Percentiles rank a stretch among this genome's conserved stretches.
Conservation (phyloP, 495 filamentous ascomycete genomes). For the Aspergillus conjunctus region DNA sequence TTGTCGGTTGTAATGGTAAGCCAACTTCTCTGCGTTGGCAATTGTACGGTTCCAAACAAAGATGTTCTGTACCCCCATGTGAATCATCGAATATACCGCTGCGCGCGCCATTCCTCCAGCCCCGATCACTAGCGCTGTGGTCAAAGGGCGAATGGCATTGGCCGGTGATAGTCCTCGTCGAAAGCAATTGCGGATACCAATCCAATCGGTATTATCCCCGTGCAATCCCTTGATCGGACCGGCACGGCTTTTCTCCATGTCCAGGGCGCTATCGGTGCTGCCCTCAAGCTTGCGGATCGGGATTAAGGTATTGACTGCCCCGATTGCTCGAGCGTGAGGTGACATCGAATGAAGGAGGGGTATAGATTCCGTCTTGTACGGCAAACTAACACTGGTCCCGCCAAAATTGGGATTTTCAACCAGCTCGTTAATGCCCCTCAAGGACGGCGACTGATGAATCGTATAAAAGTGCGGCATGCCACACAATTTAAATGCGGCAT, state of each 20-base stretch:
- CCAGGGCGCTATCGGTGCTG: constrained; percentile 49
- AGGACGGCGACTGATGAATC: constrained; percentile 63
- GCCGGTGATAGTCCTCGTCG: constrained; percentile 73
- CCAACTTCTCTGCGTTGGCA: constrained; percentile 62
- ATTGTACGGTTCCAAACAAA: constrained; percentile 71
- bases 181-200: constrained; percentile 70
- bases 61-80: constrained; percentile 72
- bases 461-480: constrained; percentile 75
- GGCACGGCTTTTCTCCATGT: constrained; percentile 60
- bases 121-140: constrained; percentile 71
- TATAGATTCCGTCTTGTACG: constrained; percentile 76
- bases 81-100: constrained; percentile 77
- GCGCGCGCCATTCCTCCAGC: constrained; percentile 81
- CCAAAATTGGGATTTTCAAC: constrained; percentile 68
- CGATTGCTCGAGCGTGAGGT: constrained; percentile 73
- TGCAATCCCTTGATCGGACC: constrained; percentile 67
- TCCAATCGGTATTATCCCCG: constrained; percentile 85
- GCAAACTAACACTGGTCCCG: constrained; percentile 70
- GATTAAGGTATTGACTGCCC: constrained; percentile 75
- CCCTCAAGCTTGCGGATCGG: constrained; percentile 63
- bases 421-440: constrained; percentile 66
- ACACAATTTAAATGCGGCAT: constrained; percentile 67
- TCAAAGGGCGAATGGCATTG: constrained; percentile 70
- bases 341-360: constrained; percentile 68
- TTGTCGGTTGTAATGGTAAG: constrained; percentile 65